Base-by-base conservation (phyloP, 2,329 filamentous ascomycete genomes). In the Monosporascus sp. region DNA sequence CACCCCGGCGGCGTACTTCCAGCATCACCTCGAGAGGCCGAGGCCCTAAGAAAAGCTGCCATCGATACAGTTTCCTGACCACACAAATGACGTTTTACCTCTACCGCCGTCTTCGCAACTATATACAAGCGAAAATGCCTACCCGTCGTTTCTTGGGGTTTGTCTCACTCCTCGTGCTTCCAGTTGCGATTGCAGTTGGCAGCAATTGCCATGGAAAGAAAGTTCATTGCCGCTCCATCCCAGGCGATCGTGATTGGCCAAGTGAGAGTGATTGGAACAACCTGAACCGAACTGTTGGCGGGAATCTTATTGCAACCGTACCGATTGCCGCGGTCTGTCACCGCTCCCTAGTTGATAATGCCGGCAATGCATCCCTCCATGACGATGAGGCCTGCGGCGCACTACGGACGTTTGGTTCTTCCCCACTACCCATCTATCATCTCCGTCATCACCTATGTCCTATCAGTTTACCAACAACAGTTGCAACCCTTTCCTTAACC, bases 221-320 rank as follows among this genome's bases (percentile, higher is more conserved):
- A 3, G 48, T 50, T 24, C 24, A 47, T 24, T 80, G 77, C 60
- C 71, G 71, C 14, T 77, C 73, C 64, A 71, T 78, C 40, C 81
- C 82, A 0, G 75, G 74, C 17, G 78, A 84, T 52, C n/a, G 57
- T 1, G 75, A 72, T 61, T 86, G 82, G 81, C 83, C 83, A 0
- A 65, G 68, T 0, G 20, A 57, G 0, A 46, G 60, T 1, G 64
- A 66, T 7, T 86, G 82, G 82, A 58, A 68, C 7, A 51, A 60
- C 0, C 74, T 86, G 50, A 84, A 86, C 60, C 51, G 63, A 15
- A 75, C 80, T 1, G 68, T 85, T 2, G 68, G 70, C 22, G 80
- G 79, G 1, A 70, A 68, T 5, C 68, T 86, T 28, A 69, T 85
- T 43, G 71, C 74, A 11, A 82, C 78, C 0, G 66, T 76, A 2